phyloP scores from a whole-genome alignment of 2,329 filamentous ascomycete species.

The Atkinsonella texensis region DNA sequence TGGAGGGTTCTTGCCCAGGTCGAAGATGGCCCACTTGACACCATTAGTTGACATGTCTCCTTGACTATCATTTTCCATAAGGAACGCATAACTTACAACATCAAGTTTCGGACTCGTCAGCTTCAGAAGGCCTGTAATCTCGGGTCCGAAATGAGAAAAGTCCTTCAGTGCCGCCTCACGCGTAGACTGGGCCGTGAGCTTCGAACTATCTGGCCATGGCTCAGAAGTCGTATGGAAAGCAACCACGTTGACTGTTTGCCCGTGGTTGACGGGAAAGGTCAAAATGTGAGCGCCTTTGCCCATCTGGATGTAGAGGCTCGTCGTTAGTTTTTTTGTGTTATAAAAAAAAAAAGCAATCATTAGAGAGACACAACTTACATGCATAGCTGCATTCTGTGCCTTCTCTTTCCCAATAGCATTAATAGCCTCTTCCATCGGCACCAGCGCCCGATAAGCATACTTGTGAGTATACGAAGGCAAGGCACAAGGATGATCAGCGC shows the following conservation, averaged over 20 bases:
- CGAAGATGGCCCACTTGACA: constrained; percentile 6
- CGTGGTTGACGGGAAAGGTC: constrained; percentile 5
- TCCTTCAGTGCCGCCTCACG: constrained; percentile 3
- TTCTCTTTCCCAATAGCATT: constrained; percentile 30
- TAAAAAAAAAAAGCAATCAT: too few relatives aligned
- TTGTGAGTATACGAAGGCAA: constrained; percentile 37
- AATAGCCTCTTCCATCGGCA: constrained; percentile 39
- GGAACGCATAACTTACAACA: not conserved
- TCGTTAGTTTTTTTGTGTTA: not conserved
- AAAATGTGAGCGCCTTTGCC: constrained; percentile 5
- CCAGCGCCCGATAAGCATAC: constrained; percentile 40
- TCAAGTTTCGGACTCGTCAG: constrained; percentile 1
- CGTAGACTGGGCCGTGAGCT: not conserved
- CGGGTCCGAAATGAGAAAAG: constrained; percentile 1
- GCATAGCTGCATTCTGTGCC: constrained; percentile 14
- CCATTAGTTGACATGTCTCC: not conserved
- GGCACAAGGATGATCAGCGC: constrained; percentile 23
- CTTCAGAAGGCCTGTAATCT: not conserved
- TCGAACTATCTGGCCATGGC: not conserved
- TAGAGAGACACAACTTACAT: constrained; percentile 1
- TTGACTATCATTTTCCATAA: not conserved
- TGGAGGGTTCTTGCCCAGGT: constrained; percentile 5
- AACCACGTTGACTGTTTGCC: constrained; percentile 3
- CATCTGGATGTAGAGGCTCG: not conserved
- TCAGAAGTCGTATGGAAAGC: constrained; percentile 2